Conservation (phyloP, 139 green algal genomes). For the Chlamydomonas urium region DNA sequence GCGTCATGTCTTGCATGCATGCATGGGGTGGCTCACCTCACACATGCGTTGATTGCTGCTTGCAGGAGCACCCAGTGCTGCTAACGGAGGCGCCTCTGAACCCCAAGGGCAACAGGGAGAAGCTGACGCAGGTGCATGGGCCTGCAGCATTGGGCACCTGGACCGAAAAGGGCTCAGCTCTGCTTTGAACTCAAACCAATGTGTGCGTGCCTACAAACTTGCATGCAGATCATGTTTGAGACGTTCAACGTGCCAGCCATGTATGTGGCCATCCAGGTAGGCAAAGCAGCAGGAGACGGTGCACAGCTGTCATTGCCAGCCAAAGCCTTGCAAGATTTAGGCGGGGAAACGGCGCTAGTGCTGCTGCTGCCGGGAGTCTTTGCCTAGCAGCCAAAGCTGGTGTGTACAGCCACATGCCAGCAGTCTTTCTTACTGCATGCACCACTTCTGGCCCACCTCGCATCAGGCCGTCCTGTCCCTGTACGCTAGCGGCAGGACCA, state of each 20-base stretch:
- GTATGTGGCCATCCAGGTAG: conserved; percentile 89
- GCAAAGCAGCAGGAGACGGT: neutral
- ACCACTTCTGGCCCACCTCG: no score
- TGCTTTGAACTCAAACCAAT: no score
- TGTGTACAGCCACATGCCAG: no score
- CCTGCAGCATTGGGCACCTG: no score
- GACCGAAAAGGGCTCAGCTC: no score
- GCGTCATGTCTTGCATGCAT: no score
- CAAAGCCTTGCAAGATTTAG: no score
- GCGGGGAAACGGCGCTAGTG: no score
- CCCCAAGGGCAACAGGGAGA: conserved; percentile 94
- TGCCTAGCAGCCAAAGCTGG: no score
- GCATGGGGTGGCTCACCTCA: neutral
- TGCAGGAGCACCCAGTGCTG: conserved; percentile 94
- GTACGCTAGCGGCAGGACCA: conserved; percentile 95
- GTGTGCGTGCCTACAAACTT: no score
- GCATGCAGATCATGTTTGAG: conserved; percentile 99
- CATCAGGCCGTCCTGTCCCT: conserved; percentile 97
- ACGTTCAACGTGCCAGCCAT: conserved; percentile 96
- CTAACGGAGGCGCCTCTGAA: conserved; percentile 98
- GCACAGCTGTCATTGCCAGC: neutral
- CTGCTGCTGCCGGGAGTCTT: no score
- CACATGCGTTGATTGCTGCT: neutral
- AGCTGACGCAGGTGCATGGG: conserved; percentile 70
- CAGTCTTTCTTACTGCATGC: no score